phyloP scores from a whole-genome alignment of 2,329 filamentous ascomycete species.

The Fusarium sp. region DNA sequence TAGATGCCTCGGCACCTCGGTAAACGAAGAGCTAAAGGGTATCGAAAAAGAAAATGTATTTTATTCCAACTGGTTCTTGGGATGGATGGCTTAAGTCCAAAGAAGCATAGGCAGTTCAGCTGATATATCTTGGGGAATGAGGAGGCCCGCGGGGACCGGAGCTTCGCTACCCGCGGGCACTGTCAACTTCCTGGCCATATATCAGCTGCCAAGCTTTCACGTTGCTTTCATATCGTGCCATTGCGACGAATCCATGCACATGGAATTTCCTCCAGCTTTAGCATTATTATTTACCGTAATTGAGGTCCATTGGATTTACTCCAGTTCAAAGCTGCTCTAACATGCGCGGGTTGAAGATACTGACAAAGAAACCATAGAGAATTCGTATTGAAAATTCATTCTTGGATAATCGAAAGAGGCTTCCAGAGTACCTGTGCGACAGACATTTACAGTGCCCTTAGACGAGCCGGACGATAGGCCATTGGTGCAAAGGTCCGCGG shows the following conservation, averaged over 20 bases:
- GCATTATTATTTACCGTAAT: background rate
- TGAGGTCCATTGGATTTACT: rapidly evolving
- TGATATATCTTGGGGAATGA: background rate
- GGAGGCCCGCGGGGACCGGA: background rate
- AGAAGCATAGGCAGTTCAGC: background rate
- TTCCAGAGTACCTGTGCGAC: background rate
- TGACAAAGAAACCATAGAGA: background rate
- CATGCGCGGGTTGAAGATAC: background rate
- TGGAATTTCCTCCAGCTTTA: background rate
- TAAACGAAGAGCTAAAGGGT: background rate
- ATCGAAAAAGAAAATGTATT: rapidly evolving
- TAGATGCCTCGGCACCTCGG: background rate
- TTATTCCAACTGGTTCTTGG: rapidly evolving
- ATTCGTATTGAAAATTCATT: rapidly evolving
- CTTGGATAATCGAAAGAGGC: background rate
- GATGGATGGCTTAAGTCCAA: background rate
- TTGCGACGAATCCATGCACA: rapidly evolving
- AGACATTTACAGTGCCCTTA: background rate
- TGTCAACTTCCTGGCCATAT: background rate
- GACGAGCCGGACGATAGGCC: background rate
- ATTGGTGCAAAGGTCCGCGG: background rate
- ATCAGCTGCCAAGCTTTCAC: background rate
- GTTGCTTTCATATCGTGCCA: too few species aligned
- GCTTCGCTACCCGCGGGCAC: background rate
- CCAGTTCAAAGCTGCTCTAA: rapidly evolving